These are phyloP conservation scores for Aechmea fasciata DNA, from an alignment of 176 grass and related monocot genomes.

Conservation along the genomic window DNA sequence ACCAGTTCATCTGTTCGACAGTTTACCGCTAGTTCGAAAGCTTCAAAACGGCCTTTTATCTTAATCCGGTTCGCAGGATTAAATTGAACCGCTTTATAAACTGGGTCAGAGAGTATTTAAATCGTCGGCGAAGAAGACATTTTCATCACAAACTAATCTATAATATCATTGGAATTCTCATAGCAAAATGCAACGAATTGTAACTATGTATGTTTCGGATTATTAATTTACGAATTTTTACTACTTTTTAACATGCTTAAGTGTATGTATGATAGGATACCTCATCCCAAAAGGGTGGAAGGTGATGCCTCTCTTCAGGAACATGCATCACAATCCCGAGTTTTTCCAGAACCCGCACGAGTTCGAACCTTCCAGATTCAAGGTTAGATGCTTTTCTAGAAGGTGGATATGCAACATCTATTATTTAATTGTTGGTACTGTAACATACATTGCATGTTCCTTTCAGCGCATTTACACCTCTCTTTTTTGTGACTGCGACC, in stretches of 20 bases:
- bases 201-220: background rate
- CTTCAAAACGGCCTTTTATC: too few relatives aligned
- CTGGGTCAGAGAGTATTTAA: too few relatives aligned
- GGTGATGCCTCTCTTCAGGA: constrained; percentile 61
- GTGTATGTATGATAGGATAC: constrained; percentile 22
- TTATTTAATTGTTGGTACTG: background rate
- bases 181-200: background rate
- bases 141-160: too few relatives aligned
- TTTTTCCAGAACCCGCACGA: constrained; percentile 29
- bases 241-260: background rate
- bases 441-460: background rate
- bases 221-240: background rate
- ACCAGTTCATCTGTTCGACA: too few relatives aligned
- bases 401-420: background rate
- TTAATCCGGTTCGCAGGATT: too few relatives aligned
- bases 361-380: constrained; percentile 46
- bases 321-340: constrained; percentile 37
- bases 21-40: too few relatives aligned
- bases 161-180: background rate
- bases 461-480: background rate
- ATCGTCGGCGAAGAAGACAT: too few relatives aligned
- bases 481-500: background rate
- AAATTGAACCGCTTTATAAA: too few relatives aligned
- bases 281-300: constrained; percentile 65
- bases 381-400: constrained; percentile 15